Evolutionary conservation across 208 protist genomes (phyloP), one percentile per base, ranked within the genome.

Genomic region (Crithidia bombi): DNA sequence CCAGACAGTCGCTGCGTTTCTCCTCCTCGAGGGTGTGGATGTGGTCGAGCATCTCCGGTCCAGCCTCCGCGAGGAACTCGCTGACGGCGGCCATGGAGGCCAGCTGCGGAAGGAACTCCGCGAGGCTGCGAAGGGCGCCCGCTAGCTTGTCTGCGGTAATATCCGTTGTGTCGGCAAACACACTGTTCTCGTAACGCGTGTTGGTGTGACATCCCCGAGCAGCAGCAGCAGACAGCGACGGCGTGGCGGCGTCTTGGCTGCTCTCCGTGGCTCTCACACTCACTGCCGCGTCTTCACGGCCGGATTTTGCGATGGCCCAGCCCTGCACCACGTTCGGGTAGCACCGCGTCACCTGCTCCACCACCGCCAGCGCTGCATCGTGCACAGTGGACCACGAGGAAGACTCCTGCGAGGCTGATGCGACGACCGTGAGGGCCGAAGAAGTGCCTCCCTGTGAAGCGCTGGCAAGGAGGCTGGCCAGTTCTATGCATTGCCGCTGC

Each of bases 11-110:
- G 41, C 39, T 74, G 17, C 43, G 47, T 59, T 63, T 74, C 51
- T 74, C 68, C 51, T 74, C 59, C 39, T 67, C 59, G 41, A 74
- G 68, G 51, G 11, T 32, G 39, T 46, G 68, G 39, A 67, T 58
- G 46, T 63, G 47, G 49, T 62, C 49, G n/a, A 67, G 46, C 50
- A 74, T 33, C 26, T 58, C 67, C 25, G 56, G 36, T 26, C 46
- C 67, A 14, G 57, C 39, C 9, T 52, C 47, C n/a, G 67, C 44
- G 10, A 65, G 28, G 23, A 50, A 6, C 30, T 65, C 38, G 35
- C 57, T 47, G 23, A 26, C 57, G 12, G 56, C 10, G 21, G 49
- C 43, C 36, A 39, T 57, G 46, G 56, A 73, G 5, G 57, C 55
- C 19, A 73, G 47, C 36, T 43, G 47, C 12, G 67, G 67, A 10